Conservation (phyloP, 345 rosid species). For the Limnanthes douglasii region DNA sequence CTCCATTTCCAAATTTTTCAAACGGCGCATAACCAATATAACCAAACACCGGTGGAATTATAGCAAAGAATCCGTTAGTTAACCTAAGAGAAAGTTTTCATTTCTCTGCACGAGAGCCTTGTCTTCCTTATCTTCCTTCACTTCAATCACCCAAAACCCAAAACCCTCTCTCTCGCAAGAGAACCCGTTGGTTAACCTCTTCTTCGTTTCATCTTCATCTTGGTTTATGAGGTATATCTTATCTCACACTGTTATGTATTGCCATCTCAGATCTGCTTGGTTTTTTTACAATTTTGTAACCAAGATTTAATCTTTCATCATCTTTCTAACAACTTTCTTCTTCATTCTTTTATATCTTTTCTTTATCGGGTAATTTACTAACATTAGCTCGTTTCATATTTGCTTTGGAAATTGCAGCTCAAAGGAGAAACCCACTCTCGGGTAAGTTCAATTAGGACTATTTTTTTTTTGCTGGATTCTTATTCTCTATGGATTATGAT, state of each 20-base stretch:
- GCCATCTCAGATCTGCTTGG: slow-evolving; percentile 4
- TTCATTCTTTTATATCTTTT: neutral
- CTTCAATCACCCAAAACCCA: too few relatives aligned
- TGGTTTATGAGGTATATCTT: slow-evolving; percentile 24
- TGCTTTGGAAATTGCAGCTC: slow-evolving; percentile 33
- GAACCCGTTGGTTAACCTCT: slow-evolving; percentile 11
- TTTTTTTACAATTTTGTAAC: neutral
- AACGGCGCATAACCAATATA: too few relatives aligned
- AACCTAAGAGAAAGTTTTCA: too few relatives aligned
- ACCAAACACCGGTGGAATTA: too few relatives aligned
- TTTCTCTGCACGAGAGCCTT: too few relatives aligned
- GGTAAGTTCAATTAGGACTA: slow-evolving; percentile 25
- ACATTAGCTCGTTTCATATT: neutral
- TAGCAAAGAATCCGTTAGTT: too few relatives aligned
- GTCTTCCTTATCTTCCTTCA: too few relatives aligned
- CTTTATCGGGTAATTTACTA: slow-evolving; percentile 3
- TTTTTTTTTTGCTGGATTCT: neutral
- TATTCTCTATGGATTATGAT: too few relatives aligned
- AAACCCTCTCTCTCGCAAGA: too few relatives aligned
- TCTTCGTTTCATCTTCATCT: slow-evolving; percentile 9
- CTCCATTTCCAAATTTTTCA: too few relatives aligned
- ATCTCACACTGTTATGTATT: neutral
- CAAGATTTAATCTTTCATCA: neutral
- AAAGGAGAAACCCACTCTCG: slow-evolving; percentile 94
- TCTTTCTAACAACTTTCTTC: too few relatives aligned